A percentile compares a stretch with the other conserved stretches of the same genome.
phyloP scores from a whole-genome alignment of 2,329 filamentous ascomycete genomes.

The Talaromyces funiculosus region DNA sequence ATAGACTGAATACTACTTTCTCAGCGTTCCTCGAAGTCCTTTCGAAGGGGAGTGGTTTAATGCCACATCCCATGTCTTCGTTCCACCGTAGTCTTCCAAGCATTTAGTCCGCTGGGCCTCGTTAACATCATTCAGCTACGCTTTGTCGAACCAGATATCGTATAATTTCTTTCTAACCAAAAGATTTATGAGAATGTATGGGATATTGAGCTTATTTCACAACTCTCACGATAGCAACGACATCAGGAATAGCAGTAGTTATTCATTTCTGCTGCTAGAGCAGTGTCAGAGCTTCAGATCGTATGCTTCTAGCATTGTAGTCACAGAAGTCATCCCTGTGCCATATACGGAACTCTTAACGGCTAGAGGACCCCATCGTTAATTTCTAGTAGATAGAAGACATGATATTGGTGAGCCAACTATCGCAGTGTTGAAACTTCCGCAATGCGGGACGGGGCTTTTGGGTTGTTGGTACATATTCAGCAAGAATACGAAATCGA shows the following conservation, averaged over 20 bases:
- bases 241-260: neutral
- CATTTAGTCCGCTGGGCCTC: neutral
- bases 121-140: neutral
- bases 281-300: conserved; percentile 2
- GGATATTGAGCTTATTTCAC: neutral
- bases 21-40: neutral
- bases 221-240: neutral
- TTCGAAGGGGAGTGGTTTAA: neutral
- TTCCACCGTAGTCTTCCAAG: conserved; percentile 7
- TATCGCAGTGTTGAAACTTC: neutral
- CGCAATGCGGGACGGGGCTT: neutral
- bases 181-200: neutral
- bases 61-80: neutral
- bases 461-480: neutral
- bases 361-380: neutral
- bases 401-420: neutral
- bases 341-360: neutral
- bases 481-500: neutral
- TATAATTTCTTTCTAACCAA: neutral
- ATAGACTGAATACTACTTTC: neutral
- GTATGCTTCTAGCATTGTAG: neutral
- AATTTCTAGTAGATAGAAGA: neutral
- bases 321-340: neutral
- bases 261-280: neutral
- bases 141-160: neutral